These are phyloP conservation scores for Ocimum tenuiflorum DNA, from an alignment of 257 asterid genomes.

Conservation along the genomic window DNA sequence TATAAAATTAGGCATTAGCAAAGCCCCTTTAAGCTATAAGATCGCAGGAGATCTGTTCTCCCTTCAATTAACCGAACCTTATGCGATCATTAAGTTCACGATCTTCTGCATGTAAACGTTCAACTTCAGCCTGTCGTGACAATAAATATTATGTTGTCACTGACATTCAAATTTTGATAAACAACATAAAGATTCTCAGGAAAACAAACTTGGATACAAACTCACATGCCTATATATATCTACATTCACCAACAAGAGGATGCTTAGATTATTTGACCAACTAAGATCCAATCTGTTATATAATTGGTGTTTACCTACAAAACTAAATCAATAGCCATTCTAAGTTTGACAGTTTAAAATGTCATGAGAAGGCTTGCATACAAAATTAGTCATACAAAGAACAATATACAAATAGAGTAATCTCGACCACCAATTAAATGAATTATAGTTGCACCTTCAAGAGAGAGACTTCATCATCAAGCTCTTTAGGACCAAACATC, in stretches of 20 bases:
- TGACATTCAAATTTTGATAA: neutral
- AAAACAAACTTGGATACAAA: neutral
- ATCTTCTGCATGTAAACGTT: conserved; percentile 44
- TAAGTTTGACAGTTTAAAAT: neutral
- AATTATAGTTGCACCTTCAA: conserved; percentile 45
- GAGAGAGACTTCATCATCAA: conserved; percentile 29
- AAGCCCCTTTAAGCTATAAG: conserved; percentile 15
- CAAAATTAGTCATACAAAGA: conserved; percentile 1
- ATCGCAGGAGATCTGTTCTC: neutral
- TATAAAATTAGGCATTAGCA: conserved; percentile 23
- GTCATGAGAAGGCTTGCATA: neutral
- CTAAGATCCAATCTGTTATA: neutral
- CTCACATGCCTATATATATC: neutral
- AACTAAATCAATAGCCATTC: neutral
- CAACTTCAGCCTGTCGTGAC: conserved; percentile 54
- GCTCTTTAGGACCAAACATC: conserved; percentile 29
- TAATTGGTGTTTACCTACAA: neutral
- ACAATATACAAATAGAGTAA: neutral
- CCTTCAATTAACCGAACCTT: conserved; percentile 41
- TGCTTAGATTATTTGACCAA: conserved; percentile 4
- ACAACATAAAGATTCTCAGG: neutral
- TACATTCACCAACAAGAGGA: neutral
- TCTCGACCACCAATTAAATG: neutral
- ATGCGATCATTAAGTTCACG: conserved; percentile 49
- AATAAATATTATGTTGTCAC: neutral